Conservation (phyloP, 164 flowering plant genomes). For the Taxillus chinensis region DNA sequence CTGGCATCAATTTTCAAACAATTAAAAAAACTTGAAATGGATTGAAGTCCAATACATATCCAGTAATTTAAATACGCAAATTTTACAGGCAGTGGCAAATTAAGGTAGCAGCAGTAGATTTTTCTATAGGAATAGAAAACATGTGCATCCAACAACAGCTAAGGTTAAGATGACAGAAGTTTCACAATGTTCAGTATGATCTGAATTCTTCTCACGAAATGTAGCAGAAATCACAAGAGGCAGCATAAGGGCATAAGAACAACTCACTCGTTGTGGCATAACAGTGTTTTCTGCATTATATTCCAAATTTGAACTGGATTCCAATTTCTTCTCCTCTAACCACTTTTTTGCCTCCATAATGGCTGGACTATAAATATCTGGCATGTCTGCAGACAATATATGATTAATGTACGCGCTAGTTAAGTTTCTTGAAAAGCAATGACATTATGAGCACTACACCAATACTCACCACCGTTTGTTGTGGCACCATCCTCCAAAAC, state of each 20-base stretch:
- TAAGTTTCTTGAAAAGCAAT: conserved; percentile 6
- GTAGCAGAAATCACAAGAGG: too few relatives aligned
- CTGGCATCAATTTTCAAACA: conserved; percentile 23
- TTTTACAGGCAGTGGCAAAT: too few relatives aligned
- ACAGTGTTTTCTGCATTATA: conserved; percentile 24
- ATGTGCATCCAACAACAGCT: too few relatives aligned
- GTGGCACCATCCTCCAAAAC: conserved; percentile 28
- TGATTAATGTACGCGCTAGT: conserved; percentile 5
- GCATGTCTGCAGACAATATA: conserved; percentile 19
- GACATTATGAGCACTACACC: conserved; percentile 11
- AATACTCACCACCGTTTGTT: conserved; percentile 15
- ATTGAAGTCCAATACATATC: too few relatives aligned
- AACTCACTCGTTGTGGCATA: conserved; percentile 32
- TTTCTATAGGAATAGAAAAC: too few relatives aligned
- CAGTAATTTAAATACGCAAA: too few relatives aligned
- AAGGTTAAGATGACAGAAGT: too few relatives aligned
- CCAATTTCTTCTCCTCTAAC: conserved; percentile 56
- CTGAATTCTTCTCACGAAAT: too few relatives aligned
- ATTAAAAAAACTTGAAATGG: too few relatives aligned
- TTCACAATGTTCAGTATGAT: too few relatives aligned
- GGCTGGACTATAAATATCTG: conserved; percentile 31
- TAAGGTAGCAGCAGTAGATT: too few relatives aligned
- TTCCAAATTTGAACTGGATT: conserved; percentile 32
- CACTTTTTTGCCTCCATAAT: conserved; percentile 69
- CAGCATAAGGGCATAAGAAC: background rate